Evolutionary conservation across 176 grass and related monocot species (phyloP).

Genomic region (Oropetium thomaeum): DNA sequence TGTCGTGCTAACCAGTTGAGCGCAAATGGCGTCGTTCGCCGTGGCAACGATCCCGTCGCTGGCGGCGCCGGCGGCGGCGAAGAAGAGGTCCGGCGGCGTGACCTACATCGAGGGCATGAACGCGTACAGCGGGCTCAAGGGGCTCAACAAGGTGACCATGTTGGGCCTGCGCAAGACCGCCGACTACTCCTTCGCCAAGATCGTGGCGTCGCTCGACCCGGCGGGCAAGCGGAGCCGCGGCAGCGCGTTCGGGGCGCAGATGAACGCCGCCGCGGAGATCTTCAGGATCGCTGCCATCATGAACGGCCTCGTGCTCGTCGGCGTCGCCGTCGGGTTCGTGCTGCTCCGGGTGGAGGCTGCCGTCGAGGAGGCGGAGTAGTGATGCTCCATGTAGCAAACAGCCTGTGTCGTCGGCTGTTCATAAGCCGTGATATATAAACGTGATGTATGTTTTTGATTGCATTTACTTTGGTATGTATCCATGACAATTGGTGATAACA

Average conservation of each 20-base stretch:
- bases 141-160: conserved; percentile 54
- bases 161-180: conserved; percentile 52
- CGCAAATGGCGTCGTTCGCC: conserved; percentile 64
- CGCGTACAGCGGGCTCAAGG: conserved; percentile 66
- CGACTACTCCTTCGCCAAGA: conserved; percentile 58
- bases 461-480: conserved; percentile 41
- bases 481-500: conserved; percentile 34
- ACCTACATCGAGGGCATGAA: conserved; percentile 58
- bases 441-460: conserved; percentile 37
- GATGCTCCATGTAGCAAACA: not conserved
- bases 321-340: conserved; percentile 88
- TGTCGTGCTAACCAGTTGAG: not conserved
- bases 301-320: conserved; percentile 75
- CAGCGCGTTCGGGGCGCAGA: conserved; percentile 50
- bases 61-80: conserved; percentile 16
- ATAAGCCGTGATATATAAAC: conserved; percentile 38
- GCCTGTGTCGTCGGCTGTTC: not conserved
- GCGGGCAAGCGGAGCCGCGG: conserved; percentile 43
- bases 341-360: conserved; percentile 74
- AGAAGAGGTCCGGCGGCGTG: conserved; percentile 43
- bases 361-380: conserved; percentile 76
- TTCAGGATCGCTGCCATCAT: conserved; percentile 80
- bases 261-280: conserved; percentile 72
- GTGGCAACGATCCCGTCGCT: conserved; percentile 40
- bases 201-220: conserved; percentile 47